Evolutionary conservation across 768 basidiomycete species (phyloP).

Genomic region (Dacryopinax spathularia): DNA sequence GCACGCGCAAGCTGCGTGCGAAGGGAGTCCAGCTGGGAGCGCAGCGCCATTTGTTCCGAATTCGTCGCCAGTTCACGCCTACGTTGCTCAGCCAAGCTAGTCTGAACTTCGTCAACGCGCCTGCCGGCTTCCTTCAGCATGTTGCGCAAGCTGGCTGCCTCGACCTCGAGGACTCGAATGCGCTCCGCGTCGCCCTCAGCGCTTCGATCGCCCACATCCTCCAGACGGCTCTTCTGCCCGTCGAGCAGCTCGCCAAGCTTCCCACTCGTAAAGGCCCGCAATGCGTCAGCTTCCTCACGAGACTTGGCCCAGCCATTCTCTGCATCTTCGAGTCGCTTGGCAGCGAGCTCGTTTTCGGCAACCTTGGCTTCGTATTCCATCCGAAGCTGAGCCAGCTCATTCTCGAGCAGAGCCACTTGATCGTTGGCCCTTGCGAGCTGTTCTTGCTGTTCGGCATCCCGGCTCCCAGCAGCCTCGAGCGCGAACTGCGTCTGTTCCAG

Average conservation of each 20-base stretch:
- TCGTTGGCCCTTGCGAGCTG: slow-evolving; percentile 58
- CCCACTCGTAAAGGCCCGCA: slow-evolving; percentile 73
- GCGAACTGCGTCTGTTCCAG: slow-evolving; percentile 75
- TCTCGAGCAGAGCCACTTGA: slow-evolving; percentile 55
- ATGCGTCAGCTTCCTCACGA: slow-evolving; percentile 82
- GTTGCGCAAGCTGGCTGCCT: slow-evolving; percentile 57
- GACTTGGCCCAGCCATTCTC: slow-evolving; percentile 89
- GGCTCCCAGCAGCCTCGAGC: slow-evolving; percentile 55
- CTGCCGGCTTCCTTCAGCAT: slow-evolving; percentile 67
- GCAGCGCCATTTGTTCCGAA: slow-evolving; percentile 45
- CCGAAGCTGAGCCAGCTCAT: slow-evolving; percentile 62
- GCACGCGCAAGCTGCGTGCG: slow-evolving; percentile 58
- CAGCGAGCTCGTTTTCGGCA: slow-evolving; percentile 57
- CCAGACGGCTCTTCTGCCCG: slow-evolving; percentile 68
- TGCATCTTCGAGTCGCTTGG: slow-evolving; percentile 53
- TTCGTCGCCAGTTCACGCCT: slow-evolving; percentile 50
- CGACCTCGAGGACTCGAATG: slow-evolving; percentile 62
- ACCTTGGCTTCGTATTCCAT: slow-evolving; percentile 66
- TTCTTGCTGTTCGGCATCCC: slow-evolving; percentile 64
- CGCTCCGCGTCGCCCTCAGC: slow-evolving; percentile 69
- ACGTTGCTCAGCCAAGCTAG: slow-evolving; percentile 52
- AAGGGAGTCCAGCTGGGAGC: slow-evolving; percentile 59
- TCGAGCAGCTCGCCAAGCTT: slow-evolving; percentile 77
- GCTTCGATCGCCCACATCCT: slow-evolving; percentile 60
- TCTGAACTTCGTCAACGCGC: slow-evolving; percentile 53